These are phyloP conservation scores for Termitomyces sp. DNA, from an alignment of 768 basidiomycete species.

Conservation along the genomic window DNA sequence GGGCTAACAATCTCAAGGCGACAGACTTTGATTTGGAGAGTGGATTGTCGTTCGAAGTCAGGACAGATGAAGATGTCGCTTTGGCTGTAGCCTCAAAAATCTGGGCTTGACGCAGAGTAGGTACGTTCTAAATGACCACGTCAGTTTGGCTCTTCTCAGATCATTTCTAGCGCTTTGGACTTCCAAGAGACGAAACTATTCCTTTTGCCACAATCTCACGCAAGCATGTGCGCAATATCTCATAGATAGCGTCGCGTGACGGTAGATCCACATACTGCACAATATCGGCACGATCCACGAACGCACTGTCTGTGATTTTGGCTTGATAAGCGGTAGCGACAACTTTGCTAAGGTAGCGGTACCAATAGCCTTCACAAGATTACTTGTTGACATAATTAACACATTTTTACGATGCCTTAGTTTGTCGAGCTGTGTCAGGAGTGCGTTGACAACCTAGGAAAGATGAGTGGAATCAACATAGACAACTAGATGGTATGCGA, in stretches of 20 bases:
- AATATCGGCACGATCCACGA: conserved; percentile 95
- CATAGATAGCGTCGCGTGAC: conserved; percentile 86
- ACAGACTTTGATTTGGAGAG: conserved; percentile 47
- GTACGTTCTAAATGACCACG: conserved; percentile 42
- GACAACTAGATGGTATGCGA: background rate
- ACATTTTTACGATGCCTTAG: conserved; percentile 91
- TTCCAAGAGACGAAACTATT: conserved; percentile 59
- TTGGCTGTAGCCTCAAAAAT: conserved; percentile 44
- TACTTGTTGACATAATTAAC: conserved; percentile 93
- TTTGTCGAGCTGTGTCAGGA: conserved; percentile 95
- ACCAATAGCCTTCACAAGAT: conserved; percentile 94
- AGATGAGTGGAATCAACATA: background rate
- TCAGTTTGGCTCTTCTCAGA: background rate
- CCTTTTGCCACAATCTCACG: conserved; percentile 72
- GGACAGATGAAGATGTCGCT: conserved; percentile 11
- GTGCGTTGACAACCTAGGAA: conserved; percentile 88
- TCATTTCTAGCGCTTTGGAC: conserved; percentile 18
- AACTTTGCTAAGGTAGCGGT: background rate
- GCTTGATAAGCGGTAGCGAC: background rate
- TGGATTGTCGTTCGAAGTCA: conserved; percentile 19
- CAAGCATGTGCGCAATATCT: conserved; percentile 81
- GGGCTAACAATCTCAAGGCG: conserved; percentile 50
- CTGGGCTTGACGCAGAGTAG: conserved; percentile 54
- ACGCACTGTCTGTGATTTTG: conserved; percentile 69
- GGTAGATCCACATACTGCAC: conserved; percentile 93